Evolutionary conservation across 306 rosid species (phyloP).

Genomic region (Ochetophila trinervis): DNA sequence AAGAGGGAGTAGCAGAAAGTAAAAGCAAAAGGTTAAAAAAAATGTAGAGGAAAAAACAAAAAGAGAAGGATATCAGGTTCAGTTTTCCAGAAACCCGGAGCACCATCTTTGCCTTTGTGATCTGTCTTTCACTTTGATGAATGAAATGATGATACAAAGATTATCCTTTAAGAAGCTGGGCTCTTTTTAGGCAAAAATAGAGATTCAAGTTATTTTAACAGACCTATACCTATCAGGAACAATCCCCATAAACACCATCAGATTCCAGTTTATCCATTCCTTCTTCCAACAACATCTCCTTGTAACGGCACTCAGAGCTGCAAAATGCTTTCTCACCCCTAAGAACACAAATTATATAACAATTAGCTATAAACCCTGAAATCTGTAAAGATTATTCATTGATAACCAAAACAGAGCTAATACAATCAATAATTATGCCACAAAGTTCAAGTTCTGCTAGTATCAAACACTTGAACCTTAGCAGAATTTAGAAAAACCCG

Average conservation of each 20-base stretch:
- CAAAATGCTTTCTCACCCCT: conserved; percentile 97
- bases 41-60: neutral
- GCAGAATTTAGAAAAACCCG: too few species aligned
- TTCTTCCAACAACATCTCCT: conserved; percentile 69
- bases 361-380: neutral
- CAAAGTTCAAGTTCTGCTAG: neutral
- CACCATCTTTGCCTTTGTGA: conserved; percentile 11
- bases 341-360: conserved; percentile 17
- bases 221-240: neutral
- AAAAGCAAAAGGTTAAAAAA: conserved; percentile 8
- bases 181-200: neutral
- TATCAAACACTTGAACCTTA: neutral
- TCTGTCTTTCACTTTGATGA: neutral
- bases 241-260: conserved; percentile 23
- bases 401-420: neutral
- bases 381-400: conserved; percentile 1
- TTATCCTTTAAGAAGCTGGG: neutral
- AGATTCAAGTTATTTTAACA: neutral
- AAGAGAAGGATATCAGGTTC: neutral
- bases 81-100: conserved; percentile 26
- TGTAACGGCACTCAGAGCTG: conserved; percentile 78
- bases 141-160: conserved; percentile 7
- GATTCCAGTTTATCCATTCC: conserved; percentile 37
- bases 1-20: conserved; percentile 18
- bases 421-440: neutral